Conservation (phyloP, 352 stramenopile genomes). For the Globisporangium takayamanum region DNA sequence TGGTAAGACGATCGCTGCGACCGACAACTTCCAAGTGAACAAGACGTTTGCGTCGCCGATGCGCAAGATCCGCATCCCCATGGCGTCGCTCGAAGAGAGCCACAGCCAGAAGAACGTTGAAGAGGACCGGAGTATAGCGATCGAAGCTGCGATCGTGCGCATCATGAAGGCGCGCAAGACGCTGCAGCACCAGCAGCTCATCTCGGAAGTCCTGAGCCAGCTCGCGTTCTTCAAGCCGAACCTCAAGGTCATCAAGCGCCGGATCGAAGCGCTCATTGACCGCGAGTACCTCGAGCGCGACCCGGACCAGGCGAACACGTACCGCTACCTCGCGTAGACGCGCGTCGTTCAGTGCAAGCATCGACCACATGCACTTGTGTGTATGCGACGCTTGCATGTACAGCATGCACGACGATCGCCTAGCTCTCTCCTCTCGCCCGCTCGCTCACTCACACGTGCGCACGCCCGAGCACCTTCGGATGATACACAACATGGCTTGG, state of each 20-base stretch:
- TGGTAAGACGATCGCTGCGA: slow-evolving; percentile 93
- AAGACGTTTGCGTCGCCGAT: slow-evolving; percentile 92
- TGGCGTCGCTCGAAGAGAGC: slow-evolving; percentile 97
- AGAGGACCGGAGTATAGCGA: slow-evolving; percentile 94
- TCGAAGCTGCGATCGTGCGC: slow-evolving; percentile 99
- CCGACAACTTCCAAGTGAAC: slow-evolving; percentile 94
- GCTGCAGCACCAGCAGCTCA: slow-evolving; percentile 96
- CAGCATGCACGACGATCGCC: no score
- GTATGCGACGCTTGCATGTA: no score
- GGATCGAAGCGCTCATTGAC: slow-evolving; percentile 98
- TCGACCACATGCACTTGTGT: no score
- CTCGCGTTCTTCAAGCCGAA: slow-evolving; percentile 98
- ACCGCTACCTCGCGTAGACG: slow-evolving; percentile 92
- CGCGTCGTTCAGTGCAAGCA: no score
- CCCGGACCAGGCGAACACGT: slow-evolving; percentile 93
- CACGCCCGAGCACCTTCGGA: no score
- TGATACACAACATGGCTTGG: no score
- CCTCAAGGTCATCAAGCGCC: slow-evolving; percentile 95
- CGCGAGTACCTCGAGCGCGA: slow-evolving; percentile 98
- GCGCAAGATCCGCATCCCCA: slow-evolving; percentile 98
- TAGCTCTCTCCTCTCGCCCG: no score
- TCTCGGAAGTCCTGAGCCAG: slow-evolving; percentile 97
- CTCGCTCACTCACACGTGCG: no score
- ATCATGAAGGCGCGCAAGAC: slow-evolving; percentile 99
- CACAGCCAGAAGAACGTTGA: slow-evolving; percentile 98